phyloP scores from a whole-genome alignment of 306 rosid genomes.

The Benincasa hispida region DNA sequence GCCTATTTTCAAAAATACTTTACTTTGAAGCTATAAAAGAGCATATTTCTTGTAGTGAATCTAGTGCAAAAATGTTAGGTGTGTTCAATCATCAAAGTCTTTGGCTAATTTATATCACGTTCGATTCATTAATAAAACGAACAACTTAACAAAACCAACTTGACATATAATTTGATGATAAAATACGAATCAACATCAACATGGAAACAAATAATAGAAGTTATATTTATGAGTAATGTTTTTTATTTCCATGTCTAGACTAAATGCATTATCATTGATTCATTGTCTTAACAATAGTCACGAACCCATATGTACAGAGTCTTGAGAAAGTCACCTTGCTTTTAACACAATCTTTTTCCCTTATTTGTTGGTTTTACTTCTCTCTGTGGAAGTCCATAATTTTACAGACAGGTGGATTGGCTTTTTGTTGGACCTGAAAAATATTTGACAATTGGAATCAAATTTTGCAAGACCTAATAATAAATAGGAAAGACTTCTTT shows the following conservation, averaged over 20 bases:
- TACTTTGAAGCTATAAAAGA: too few species aligned
- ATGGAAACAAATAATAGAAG: background rate
- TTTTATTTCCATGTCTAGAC: background rate
- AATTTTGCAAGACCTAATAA: background rate
- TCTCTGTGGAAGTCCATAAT: constrained; percentile 77
- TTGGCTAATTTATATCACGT: background rate
- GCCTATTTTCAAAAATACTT: too few species aligned
- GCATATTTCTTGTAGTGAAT: too few species aligned
- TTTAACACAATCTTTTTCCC: constrained; percentile 67
- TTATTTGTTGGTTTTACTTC: constrained; percentile 36
- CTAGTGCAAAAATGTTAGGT: background rate
- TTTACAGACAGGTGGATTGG: constrained; percentile 76
- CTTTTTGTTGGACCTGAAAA: constrained; percentile 47
- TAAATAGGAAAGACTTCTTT: background rate
- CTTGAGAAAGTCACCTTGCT: constrained; percentile 36
- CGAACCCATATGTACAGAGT: background rate
- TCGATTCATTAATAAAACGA: background rate
- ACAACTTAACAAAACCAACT: background rate
- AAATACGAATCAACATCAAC: background rate
- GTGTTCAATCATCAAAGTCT: background rate
- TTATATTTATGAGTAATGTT: background rate
- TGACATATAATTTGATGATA: background rate
- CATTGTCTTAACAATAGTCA: background rate
- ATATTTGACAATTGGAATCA: background rate
- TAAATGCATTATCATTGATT: constrained; percentile 9